Evolutionary conservation across 176 grass and related monocot species (phyloP), one percentile per base, ranked within the genome.

Genomic region (Saccharum officinarum): DNA sequence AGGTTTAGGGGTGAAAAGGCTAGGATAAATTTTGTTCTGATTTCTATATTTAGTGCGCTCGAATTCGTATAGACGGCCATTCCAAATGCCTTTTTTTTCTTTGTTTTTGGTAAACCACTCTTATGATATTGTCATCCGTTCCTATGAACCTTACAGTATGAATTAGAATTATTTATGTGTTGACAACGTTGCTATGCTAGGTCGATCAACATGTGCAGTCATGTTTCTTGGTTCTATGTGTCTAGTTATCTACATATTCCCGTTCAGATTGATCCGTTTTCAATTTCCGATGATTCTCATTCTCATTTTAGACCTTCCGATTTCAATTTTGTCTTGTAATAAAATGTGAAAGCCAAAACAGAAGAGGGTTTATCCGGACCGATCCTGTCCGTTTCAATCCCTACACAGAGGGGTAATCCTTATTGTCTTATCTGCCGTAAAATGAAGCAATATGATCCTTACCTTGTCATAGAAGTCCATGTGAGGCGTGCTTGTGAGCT

Each of bases 331-430:
- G 50, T 57, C 3, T 2, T 0, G 2, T n/a, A n/a, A n/a, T n/a
- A 57, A n/a, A 54, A n/a, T n/a, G 7, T 40, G 20, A 55, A 20
- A 55, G 6, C 1, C 1, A 55, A 55, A 20, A 55, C 2, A 7
- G 5, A 1, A 55, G 0, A 20, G 0, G 15, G 0, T 54, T 54
- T 54, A 20, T 20, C 0, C 0, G 18, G 16, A 0, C 6, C 11
- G 50, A 20, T 22, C 18, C 0, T 2, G 1, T 22, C 54, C 18
- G 1, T n/a, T 57, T 57, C 3, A 0, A 22, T 22, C 52, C 52
- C 52, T 22, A 22, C 7, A 3, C 7, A 18, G 5, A 55, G 7
- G 1, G 1, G 8, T 54, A 54, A 54, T 54, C 17, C 16, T 54
- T 54, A 18, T 33, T 75, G 25, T 54, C 16, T 54, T 75, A 20